phyloP scores from a whole-genome alignment of 2,329 filamentous ascomycete species.

The Helotiales sp. region DNA sequence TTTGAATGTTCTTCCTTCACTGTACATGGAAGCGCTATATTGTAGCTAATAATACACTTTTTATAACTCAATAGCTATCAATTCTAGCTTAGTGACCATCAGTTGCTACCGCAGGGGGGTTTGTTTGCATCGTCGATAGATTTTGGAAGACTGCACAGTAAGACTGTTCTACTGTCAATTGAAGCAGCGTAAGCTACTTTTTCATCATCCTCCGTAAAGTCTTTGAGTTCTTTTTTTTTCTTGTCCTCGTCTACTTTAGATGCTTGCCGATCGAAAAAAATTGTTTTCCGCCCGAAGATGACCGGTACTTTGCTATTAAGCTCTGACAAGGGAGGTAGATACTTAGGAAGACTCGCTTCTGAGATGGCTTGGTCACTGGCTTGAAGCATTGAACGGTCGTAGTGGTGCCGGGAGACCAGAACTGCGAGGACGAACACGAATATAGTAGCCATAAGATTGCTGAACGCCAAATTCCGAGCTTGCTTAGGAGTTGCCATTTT shows the following conservation, averaged over 20 bases:
- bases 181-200: background rate
- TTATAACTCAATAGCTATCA: no score
- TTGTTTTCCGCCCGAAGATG: background rate
- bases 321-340: background rate
- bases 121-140: background rate
- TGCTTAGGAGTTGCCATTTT: background rate
- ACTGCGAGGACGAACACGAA: background rate
- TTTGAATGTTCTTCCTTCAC: no score
- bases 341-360: background rate
- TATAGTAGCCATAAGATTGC: background rate
- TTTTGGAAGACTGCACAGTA: background rate
- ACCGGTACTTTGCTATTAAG: background rate
- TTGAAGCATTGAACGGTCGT: background rate
- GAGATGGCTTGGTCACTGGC: background rate
- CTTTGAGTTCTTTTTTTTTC: background rate
- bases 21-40: no score
- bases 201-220: background rate
- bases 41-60: no score
- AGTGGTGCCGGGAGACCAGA: background rate
- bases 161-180: background rate
- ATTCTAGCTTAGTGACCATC: no score
- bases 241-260: background rate
- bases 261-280: background rate
- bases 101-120: no score
- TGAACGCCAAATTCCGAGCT: background rate